phyloP scores from a whole-genome alignment of 1,284 basidiomycete genomes.

The Cryptococcus sp. region DNA sequence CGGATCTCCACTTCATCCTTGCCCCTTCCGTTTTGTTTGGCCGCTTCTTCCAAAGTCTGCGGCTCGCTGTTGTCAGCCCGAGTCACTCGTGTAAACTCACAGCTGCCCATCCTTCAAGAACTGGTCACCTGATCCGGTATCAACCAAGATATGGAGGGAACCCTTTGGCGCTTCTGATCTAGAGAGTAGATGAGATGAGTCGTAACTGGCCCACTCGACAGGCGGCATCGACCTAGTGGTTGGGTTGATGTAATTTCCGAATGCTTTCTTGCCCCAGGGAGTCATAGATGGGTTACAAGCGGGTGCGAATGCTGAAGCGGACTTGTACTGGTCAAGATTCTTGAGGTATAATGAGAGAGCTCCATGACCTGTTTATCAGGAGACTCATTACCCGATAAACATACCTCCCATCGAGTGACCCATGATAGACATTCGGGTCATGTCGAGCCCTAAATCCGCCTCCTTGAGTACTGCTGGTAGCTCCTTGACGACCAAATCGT shows the following conservation, averaged over 20 bases:
- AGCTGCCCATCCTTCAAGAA: constrained; percentile 84
- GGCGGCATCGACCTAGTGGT: constrained; percentile 51
- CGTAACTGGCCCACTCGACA: constrained; percentile 56
- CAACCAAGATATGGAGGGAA: constrained; percentile 70
- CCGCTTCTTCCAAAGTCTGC: constrained; percentile 76
- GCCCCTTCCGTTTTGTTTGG: constrained; percentile 65
- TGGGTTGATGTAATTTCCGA: constrained; percentile 69
- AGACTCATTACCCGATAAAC: neutral
- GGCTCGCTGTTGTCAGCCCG: constrained; percentile 54
- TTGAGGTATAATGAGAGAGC: constrained; percentile 87
- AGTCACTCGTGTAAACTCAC: neutral
- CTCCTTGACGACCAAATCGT: constrained; percentile 74
- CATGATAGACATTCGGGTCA: constrained; percentile 59
- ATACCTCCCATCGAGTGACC: constrained; percentile 84
- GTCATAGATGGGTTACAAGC: constrained; percentile 80
- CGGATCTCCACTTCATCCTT: constrained; percentile 74
- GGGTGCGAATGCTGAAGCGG: constrained; percentile 90
- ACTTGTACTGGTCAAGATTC: constrained; percentile 65
- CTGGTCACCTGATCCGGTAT: constrained; percentile 80
- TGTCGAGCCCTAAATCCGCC: constrained; percentile 58
- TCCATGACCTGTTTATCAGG: constrained; percentile 62
- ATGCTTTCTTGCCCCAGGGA: constrained; percentile 91
- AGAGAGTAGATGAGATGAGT: constrained; percentile 80
- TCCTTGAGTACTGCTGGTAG: constrained; percentile 70
- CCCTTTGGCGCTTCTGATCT: constrained; percentile 53